These are phyloP conservation scores for Allomyces javanicus DNA, from an alignment of 192 early-diverging fungal genomes.

Conservation along the genomic window DNA sequence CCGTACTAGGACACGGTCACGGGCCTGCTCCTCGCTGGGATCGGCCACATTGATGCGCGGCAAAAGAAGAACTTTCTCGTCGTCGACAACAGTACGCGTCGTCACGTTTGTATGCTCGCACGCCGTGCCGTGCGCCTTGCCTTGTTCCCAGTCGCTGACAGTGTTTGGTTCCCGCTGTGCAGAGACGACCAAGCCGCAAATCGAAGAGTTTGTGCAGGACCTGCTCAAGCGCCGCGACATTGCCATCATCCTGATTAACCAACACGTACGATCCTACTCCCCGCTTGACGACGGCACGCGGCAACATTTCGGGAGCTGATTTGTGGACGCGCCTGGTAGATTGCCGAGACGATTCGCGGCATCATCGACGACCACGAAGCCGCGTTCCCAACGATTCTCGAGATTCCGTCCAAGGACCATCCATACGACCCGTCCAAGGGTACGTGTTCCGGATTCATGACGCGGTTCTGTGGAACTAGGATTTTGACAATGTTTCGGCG, in stretches of 20 bases:
- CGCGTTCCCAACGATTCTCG: slow-evolving; percentile 91
- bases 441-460: not conserved
- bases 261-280: slow-evolving; percentile 43
- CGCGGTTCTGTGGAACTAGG: too few species aligned
- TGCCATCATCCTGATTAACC: slow-evolving; percentile 94
- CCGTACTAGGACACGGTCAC: slow-evolving; percentile 58
- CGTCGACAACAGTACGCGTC: slow-evolving; percentile 65
- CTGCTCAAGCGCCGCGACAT: slow-evolving; percentile 89
- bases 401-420: slow-evolving; percentile 98
- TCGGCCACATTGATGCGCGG: slow-evolving; percentile 83
- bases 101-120: not conserved
- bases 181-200: slow-evolving; percentile 50
- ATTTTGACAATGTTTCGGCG: not conserved
- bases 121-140: not conserved
- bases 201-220: slow-evolving; percentile 65
- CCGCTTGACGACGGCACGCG: not conserved
- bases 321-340: slow-evolving; percentile 20
- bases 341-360: slow-evolving; percentile 80
- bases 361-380: slow-evolving; percentile 74
- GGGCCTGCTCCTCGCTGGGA: slow-evolving; percentile 88
- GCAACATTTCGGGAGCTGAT: slow-evolving; percentile 1
- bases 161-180: not conserved
- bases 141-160: not conserved
- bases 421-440: slow-evolving; percentile 71
- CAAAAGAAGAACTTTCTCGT: slow-evolving; percentile 91